phyloP scores from a whole-genome alignment of 257 asterid species.

The Solanum clarkiae region DNA sequence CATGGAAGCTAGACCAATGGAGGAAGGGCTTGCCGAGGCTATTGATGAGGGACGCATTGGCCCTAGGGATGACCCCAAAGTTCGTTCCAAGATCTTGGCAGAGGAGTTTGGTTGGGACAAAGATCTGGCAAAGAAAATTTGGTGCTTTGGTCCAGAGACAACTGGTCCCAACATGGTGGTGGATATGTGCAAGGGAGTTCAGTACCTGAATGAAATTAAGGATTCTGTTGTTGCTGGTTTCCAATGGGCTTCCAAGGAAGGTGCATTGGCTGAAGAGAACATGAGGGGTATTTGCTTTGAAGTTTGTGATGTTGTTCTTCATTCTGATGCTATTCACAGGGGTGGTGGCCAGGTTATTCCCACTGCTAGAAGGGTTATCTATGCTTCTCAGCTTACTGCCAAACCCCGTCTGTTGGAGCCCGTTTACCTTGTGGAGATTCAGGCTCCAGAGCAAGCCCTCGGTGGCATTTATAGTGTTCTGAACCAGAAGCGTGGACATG shows the following conservation, averaged over 20 bases:
- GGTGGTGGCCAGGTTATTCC: constrained; percentile 42
- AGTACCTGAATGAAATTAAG: constrained; percentile 35
- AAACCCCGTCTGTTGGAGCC: constrained; percentile 36
- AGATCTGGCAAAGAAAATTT: constrained; percentile 39
- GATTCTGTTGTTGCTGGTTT: constrained; percentile 42
- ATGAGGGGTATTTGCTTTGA: constrained; percentile 41
- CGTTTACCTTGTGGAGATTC: constrained; percentile 30
- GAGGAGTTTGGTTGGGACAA: constrained; percentile 43
- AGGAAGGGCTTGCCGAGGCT: constrained; percentile 33
- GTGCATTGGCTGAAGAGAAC: constrained; percentile 31
- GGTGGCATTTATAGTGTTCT: constrained; percentile 35
- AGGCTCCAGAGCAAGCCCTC: constrained; percentile 31
- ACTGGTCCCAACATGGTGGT: constrained; percentile 40
- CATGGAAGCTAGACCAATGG: constrained; percentile 35
- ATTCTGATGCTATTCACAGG: constrained; percentile 35
- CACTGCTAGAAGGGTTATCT: constrained; percentile 34
- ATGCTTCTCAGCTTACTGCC: constrained; percentile 36
- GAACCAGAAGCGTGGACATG: constrained; percentile 40
- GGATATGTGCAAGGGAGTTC: constrained; percentile 41
- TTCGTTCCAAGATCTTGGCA: constrained; percentile 22
- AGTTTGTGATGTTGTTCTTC: constrained; percentile 36
- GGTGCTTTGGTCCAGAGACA: constrained; percentile 43
- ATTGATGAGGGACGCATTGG: constrained; percentile 37
- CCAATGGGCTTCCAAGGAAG: constrained; percentile 43
- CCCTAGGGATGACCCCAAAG: constrained; percentile 31